Conservation (phyloP, 202 grass and related monocot genomes). For the Eragrostis tef region DNA sequence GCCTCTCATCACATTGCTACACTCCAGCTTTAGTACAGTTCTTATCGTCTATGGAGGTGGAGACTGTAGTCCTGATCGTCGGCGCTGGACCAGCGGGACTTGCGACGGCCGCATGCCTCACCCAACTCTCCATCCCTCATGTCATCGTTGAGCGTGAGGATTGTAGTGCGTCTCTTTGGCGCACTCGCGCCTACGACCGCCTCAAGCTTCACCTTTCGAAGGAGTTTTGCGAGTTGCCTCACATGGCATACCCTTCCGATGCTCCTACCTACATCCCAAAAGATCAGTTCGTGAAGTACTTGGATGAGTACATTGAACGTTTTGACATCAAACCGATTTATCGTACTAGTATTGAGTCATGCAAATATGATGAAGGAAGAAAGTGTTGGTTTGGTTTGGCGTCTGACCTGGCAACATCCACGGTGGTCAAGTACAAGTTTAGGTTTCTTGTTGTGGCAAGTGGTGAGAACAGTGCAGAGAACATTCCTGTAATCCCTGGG, state of each 20-base stretch:
- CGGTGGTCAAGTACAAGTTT: background rate
- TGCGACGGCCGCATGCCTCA: conserved; percentile 54
- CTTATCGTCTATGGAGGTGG: background rate
- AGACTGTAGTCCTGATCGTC: conserved; percentile 41
- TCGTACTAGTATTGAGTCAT: background rate
- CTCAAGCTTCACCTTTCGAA: conserved; percentile 60
- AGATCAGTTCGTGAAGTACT: conserved; percentile 52
- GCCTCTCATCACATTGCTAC: too few species aligned
- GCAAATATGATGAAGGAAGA: background rate
- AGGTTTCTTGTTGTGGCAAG: conserved; percentile 40
- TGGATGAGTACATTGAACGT: conserved; percentile 43
- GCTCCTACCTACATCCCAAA: conserved; percentile 54
- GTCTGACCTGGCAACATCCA: background rate
- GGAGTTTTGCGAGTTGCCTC: conserved; percentile 56
- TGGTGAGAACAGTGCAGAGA: conserved; percentile 59
- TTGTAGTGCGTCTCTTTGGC: conserved; percentile 58
- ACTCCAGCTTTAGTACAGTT: too few species aligned
- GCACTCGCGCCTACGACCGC: conserved; percentile 46
- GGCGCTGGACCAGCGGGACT: conserved; percentile 54
- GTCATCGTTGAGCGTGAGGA: conserved; percentile 51
- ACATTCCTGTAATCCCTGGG: conserved; percentile 43
- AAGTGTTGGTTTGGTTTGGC: background rate
- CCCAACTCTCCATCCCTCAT: conserved; percentile 43
- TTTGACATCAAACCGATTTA: conserved; percentile 46
- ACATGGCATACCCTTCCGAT: conserved; percentile 48